Evolutionary conservation across 1,284 basidiomycete genomes (phyloP).

Genomic region (Earliella scabrosa): DNA sequence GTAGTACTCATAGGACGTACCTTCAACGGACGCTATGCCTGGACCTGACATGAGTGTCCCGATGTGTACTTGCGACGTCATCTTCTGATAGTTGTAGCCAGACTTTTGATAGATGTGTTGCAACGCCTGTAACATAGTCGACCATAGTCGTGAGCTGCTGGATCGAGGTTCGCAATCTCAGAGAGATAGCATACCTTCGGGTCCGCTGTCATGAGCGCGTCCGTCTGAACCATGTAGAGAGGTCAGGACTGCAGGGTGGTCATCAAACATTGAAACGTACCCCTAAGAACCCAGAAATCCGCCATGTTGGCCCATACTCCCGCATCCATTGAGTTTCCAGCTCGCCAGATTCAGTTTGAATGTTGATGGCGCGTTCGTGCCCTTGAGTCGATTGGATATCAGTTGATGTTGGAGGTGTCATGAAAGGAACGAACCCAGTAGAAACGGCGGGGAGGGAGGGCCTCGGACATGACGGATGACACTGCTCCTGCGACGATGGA

Average conservation of each 20-base stretch:
- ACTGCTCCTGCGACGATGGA: not conserved
- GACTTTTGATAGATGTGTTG: conserved; percentile 33
- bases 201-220: conserved; percentile 14
- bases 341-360: not conserved
- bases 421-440: not conserved
- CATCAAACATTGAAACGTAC: not conserved
- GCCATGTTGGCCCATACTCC: not conserved
- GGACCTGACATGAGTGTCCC: conserved; percentile 20
- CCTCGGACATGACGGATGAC: not conserved
- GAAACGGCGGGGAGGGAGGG: not conserved
- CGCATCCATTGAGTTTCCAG: not conserved
- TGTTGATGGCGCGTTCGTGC: no score
- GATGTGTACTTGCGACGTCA: conserved; percentile 6
- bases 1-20: no score
- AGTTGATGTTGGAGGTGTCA: no score
- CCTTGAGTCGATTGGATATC: no score
- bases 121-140: no score
- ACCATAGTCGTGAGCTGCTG: no score
- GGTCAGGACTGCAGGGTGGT: no score
- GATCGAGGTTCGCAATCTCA: no score
- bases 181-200: conserved; percentile 16
- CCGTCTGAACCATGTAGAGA: no score
- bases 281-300: not conserved
- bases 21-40: conserved; percentile 18
- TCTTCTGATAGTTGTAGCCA: conserved; percentile 29